phyloP scores from a whole-genome alignment of 345 rosid genomes.

The Eucalyptus cloeziana region DNA sequence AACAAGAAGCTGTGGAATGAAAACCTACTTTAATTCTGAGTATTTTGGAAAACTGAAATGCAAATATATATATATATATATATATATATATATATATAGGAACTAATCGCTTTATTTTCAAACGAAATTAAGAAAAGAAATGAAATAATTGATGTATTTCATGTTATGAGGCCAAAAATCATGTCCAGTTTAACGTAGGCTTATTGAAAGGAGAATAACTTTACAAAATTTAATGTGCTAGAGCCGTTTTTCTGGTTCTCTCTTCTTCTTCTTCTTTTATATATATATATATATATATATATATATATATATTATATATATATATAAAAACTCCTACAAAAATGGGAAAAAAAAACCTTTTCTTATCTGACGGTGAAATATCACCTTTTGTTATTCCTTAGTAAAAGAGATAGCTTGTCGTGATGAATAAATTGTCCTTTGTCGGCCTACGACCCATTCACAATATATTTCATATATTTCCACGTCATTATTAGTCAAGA shows the following conservation, averaged over 20 bases:
- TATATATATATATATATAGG: too few relatives aligned
- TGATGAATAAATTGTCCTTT: neutral
- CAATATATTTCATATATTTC: neutral
- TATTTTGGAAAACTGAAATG: neutral
- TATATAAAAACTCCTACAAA: too few relatives aligned
- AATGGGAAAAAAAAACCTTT: neutral
- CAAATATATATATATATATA: too few relatives aligned
- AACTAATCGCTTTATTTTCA: neutral
- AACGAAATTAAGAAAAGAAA: neutral
- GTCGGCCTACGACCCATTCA: fast-evolving
- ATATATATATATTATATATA: too few relatives aligned
- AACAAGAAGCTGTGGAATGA: neutral
- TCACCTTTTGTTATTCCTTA: neutral
- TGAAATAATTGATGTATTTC: neutral
- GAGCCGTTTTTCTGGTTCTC: too few relatives aligned
- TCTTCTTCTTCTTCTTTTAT: too few relatives aligned
- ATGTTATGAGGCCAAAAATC: neutral
- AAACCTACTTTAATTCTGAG: neutral
- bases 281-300: too few relatives aligned
- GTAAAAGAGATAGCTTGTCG: neutral
- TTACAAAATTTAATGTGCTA: too few relatives aligned
- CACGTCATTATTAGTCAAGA: neutral
- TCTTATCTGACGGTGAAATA: neutral
- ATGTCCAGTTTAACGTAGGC: neutral
- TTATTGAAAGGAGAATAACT: neutral